Base-by-base conservation (phyloP, 768 basidiomycete species). In the Phylloporus arenicola region DNA sequence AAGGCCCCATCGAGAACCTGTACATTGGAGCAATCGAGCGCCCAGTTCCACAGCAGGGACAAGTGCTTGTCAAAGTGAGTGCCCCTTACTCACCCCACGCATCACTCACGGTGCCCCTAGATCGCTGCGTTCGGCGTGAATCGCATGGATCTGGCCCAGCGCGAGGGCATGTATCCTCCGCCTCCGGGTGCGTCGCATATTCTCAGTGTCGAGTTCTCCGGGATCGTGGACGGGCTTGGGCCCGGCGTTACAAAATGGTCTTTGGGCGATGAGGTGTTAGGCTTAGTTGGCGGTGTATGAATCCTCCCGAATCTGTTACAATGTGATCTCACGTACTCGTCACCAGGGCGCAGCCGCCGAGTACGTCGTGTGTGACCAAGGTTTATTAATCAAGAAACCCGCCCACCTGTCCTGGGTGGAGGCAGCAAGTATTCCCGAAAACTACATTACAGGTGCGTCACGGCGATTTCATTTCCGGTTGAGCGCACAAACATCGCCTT, bases 191-290 rank as follows among this genome's bases (percentile, higher is more conserved):
- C 81, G 17, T 83, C 85, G 31, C 68, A 75, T 7, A 84, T 93
- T 62, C 75, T 94, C 9, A 92, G 93, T 4, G 87, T 92, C 39
- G 93, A 95, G 67, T 95, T 94, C 64, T 81, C 90, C 20, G 88
- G 90, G 6, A 64, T 61, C 3, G 74, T 92, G 43, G 69, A 74
- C 33, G 72, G 78, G 43, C 56, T 85, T 13, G 84, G 84, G 0
- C 60, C 72, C 14, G 72, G 66, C 25, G 76, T 77, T 10, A 71
- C 73, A 27, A 67, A 68, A 39, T 89, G 82, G 78, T 72, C 77
- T 55, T 60, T 78, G 22, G 81, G 79, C 4, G 84, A 88, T 55
- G 83, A 88, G 62, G 88, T 92, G 10, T 74, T 87, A 56, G 93
- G 92, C 17, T 74, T 95, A 3, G 78, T 84, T 8, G 80, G 77